Evolutionary conservation across 2,329 filamentous ascomycete species (phyloP).

Genomic region (Claviceps monticola): DNA sequence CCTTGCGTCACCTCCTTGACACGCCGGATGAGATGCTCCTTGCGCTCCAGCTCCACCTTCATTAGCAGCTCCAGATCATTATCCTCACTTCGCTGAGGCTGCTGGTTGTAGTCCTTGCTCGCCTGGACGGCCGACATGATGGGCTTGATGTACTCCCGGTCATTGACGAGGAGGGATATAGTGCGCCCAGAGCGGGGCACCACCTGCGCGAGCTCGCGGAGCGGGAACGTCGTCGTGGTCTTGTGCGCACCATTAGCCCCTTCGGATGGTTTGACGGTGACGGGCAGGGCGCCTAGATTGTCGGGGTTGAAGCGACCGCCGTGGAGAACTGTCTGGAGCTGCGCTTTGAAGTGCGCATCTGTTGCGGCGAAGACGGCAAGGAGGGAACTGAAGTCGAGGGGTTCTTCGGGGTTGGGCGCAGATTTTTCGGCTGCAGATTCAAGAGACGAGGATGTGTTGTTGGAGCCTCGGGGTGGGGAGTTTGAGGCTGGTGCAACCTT

Average conservation of each 20-base stretch:
- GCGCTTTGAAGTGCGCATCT: constrained; percentile 29
- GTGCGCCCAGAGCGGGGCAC: constrained; percentile 31
- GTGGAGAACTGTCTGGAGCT: constrained; percentile 25
- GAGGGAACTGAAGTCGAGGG: constrained; percentile 36
- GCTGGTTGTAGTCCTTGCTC: constrained; percentile 43
- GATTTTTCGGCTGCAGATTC: constrained; percentile 9
- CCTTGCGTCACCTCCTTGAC: constrained; percentile 32
- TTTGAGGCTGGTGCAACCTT: constrained; percentile 19
- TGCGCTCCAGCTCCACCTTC: constrained; percentile 36
- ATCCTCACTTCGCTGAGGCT: constrained; percentile 42
- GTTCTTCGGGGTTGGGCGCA: constrained; percentile 25
- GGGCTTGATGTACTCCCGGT: constrained; percentile 33
- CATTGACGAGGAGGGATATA: constrained; percentile 28
- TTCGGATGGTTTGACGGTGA: constrained; percentile 20
- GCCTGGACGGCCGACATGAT: constrained; percentile 41
- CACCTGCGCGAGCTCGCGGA: constrained; percentile 42
- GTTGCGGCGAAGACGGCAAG: constrained; percentile 27
- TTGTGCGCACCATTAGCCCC: constrained; percentile 3
- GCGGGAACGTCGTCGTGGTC: constrained; percentile 23
- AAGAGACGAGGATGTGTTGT: constrained; percentile 9
- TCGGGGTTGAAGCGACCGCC: constrained; percentile 40
- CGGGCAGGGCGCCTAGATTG: constrained; percentile 30
- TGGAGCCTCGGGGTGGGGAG: constrained; percentile 13
- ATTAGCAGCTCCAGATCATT: constrained; percentile 46
- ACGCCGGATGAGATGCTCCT: constrained; percentile 30